Evolutionary conservation across 2,329 filamentous ascomycete genomes (phyloP).

Genomic region (Colletotrichum sp.): DNA sequence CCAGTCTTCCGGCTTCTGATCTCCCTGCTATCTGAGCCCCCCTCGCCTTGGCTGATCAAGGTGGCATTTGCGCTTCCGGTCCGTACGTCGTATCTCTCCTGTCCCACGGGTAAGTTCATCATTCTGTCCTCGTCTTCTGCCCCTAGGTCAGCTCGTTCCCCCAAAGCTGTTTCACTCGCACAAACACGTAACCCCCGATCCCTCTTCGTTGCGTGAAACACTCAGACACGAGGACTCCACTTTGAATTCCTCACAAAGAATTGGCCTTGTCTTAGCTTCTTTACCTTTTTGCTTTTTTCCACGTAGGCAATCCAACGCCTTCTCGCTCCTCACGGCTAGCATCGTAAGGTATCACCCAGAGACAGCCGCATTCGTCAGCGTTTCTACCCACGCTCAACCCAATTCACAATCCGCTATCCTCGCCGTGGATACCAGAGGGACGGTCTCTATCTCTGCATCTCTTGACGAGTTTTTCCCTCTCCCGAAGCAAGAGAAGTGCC

Average conservation of each 20-base stretch:
- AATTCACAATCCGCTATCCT: neutral
- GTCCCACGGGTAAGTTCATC: neutral
- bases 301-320: neutral
- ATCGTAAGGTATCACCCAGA: slow-evolving; percentile 8
- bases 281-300: neutral
- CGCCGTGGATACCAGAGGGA: slow-evolving; percentile 1
- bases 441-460: neutral
- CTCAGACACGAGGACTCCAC: slow-evolving; percentile 6
- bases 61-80: neutral
- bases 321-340: neutral
- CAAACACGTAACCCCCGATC: slow-evolving; percentile 3
- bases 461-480: neutral
- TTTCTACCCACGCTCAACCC: neutral
- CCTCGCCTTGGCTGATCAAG: neutral
- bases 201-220: slow-evolving; percentile 16
- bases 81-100: neutral
- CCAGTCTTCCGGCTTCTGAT: neutral
- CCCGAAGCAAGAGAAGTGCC: neutral
- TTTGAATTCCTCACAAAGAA: slow-evolving; percentile 8
- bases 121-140: neutral
- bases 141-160: neutral
- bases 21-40: slow-evolving; percentile 14
- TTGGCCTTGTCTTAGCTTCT: neutral
- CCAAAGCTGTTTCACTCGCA: slow-evolving; percentile 9
- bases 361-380: slow-evolving; percentile 14